Conservation (phyloP, 371 early-diverging fungal genomes). For the Funneliformis caledonium region DNA sequence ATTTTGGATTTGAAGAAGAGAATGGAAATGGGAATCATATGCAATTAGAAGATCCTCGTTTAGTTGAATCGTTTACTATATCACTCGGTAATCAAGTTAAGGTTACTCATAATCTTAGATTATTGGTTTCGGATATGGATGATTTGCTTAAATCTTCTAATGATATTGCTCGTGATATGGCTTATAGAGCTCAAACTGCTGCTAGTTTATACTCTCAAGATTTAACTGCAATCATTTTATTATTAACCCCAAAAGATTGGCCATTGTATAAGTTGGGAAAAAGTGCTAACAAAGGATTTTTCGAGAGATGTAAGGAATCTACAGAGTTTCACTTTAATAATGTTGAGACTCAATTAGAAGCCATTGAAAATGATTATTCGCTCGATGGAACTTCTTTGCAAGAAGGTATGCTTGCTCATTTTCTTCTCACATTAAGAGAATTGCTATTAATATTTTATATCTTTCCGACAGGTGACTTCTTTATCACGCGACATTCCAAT, state of each 20-base stretch:
- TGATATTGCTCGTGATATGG: constrained; percentile 61
- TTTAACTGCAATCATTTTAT: constrained; percentile 66
- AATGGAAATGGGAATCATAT: constrained; percentile 47
- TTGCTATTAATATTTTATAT: neutral
- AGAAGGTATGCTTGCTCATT: constrained; percentile 51
- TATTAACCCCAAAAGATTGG: constrained; percentile 67
- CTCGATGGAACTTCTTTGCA: constrained; percentile 43
- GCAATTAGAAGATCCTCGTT: constrained; percentile 41
- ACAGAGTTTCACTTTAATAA: constrained; percentile 82
- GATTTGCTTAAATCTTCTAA: constrained; percentile 57
- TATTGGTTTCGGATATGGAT: constrained; percentile 60
- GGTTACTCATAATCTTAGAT: constrained; percentile 69
- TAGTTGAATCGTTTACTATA: constrained; percentile 78
- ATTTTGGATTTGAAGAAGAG: constrained; percentile 66
- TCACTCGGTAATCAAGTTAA: constrained; percentile 74
- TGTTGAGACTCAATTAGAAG: constrained; percentile 66
- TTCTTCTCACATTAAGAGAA: neutral
- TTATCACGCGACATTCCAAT: constrained; percentile 80
- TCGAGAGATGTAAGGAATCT: constrained; percentile 67
- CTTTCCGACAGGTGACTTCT: constrained; percentile 63
- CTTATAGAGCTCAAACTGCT: constrained; percentile 73
- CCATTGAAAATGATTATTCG: constrained; percentile 60
- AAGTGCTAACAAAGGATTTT: constrained; percentile 68
- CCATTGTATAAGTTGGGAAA: constrained; percentile 62
- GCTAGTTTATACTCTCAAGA: constrained; percentile 70